Conservation (phyloP, 1,139 yeast genomes). For the Sugiyamaella paludigena region DNA sequence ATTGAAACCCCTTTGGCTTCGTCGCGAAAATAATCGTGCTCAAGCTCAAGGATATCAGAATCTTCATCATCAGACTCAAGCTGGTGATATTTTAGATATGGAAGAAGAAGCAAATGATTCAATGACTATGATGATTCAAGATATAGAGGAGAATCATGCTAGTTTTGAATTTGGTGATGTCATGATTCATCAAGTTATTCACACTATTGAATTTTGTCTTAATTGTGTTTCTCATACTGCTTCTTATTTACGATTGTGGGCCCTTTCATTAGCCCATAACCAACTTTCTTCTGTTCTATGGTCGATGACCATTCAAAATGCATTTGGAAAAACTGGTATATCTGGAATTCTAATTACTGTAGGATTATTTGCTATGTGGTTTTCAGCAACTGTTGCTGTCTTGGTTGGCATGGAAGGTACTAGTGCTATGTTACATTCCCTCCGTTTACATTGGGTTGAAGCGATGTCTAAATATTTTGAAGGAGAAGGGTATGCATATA, state of each 20-base stretch:
- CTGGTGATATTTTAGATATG: constrained; percentile 23
- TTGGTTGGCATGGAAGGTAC: constrained; percentile 98
- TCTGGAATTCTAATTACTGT: constrained; percentile 73
- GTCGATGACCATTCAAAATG: constrained; percentile 89
- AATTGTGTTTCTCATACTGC: constrained; percentile 98
- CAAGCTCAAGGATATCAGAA: constrained; percentile 35
- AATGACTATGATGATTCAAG: constrained; percentile 27
- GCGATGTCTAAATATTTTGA: constrained; percentile 97
- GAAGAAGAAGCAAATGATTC: constrained; percentile 28
- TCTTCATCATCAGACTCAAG: constrained; percentile 25
- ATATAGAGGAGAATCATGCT: constrained; percentile 41
- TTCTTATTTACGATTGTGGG: constrained; percentile 94
- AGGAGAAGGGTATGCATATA: constrained; percentile 90
- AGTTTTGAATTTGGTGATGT: constrained; percentile 82
- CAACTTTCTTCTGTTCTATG: constrained; percentile 92
- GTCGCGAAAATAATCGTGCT: constrained; percentile 42
- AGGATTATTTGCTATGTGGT: constrained; percentile 90
- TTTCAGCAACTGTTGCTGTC: constrained; percentile 81
- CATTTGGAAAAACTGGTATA: constrained; percentile 71
- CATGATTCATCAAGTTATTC: constrained; percentile 96
- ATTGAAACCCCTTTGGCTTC: constrained; percentile 76
- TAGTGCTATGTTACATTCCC: constrained; percentile 95
- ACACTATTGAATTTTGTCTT: constrained; percentile 95
- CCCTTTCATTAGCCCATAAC: constrained; percentile 94
- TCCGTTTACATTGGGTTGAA: constrained; percentile 98